A percentile compares a stretch with the other conserved stretches of the same genome.
These are phyloP conservation scores for Dorcoceras hygrometricum DNA, from an alignment of 257 asterid genomes.

Conservation along the genomic window DNA sequence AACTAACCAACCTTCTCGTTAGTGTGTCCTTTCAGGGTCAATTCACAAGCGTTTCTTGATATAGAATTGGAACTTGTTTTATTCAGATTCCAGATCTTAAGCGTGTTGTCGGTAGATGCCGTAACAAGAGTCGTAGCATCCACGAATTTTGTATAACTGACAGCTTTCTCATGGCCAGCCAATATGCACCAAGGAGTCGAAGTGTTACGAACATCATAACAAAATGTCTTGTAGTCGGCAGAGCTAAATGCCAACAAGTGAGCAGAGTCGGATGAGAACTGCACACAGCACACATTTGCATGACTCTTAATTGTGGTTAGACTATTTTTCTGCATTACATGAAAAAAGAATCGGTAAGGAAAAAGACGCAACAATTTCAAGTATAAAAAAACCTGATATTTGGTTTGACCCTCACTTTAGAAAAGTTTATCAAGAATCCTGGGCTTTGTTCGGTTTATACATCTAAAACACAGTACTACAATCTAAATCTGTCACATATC, in stretches of 20 bases:
- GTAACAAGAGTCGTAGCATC: slow-evolving; percentile 48
- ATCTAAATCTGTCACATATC: too few species aligned
- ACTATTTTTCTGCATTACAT: slow-evolving; percentile 32
- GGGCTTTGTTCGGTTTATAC: background rate
- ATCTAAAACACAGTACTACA: background rate
- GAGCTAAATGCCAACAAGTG: slow-evolving; percentile 51
- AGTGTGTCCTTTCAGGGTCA: slow-evolving; percentile 45
- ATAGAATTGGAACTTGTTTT: slow-evolving; percentile 34
- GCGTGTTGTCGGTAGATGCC: slow-evolving; percentile 47
- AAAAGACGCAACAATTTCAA: background rate
- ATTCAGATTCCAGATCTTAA: slow-evolving; percentile 59
- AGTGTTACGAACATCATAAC: slow-evolving; percentile 48
- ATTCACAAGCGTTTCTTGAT: slow-evolving; percentile 41
- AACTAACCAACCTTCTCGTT: slow-evolving; percentile 38
- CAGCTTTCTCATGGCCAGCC: slow-evolving; percentile 47
- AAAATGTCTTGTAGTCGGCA: slow-evolving; percentile 39
- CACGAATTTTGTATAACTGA: slow-evolving; percentile 50
- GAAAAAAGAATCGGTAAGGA: background rate
- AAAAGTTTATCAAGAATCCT: too few species aligned
- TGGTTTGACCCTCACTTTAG: background rate
- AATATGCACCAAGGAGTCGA: slow-evolving; percentile 55
- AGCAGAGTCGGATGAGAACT: slow-evolving; percentile 46
- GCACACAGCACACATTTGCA: slow-evolving; percentile 54
- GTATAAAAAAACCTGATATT: too few species aligned
- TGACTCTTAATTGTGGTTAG: slow-evolving; percentile 34